Evolutionary conservation across 176 grass and related monocot species (phyloP), one percentile per base, ranked within the genome.

Genomic region (Microstegium vimineum): DNA sequence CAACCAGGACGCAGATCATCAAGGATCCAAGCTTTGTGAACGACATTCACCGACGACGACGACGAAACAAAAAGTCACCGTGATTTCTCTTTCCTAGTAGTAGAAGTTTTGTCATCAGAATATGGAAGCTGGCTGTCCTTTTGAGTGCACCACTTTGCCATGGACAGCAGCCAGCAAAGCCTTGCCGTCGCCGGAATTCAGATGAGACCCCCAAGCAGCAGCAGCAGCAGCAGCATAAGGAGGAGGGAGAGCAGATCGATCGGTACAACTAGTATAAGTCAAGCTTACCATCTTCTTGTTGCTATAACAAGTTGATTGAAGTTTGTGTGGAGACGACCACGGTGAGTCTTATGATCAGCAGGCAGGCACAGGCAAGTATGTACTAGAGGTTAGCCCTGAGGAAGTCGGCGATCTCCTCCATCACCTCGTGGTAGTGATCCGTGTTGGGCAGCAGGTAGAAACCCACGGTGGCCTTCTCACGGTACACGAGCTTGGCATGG

Each of bases 381-480:
- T 87, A 79, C 93, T 90, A 93, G 75, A 84, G 85, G 91, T 94
- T 99, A 86, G 70, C 75, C 40, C 33, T 37, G 88, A 99, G 68
- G 84, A 99, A 99, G 71, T 88, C 84, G 63, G 92, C 61, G 40
- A 99, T 95, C 96, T 99, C 96, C 65, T 92, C 93, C 93, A 95
- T 99, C 10, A 99, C 96, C 89, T 92, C 89, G 64, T 95, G 88
- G 80, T 91, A 99, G 89, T 99, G 93, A 73, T 94, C 77, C 18
- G 93, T 99, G 85, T 95, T 99, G 63, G 96, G 59, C 74, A 99
- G 78, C 40, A 99, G 81, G 86, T 99, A 99, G 87, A 99, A 99
- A 5, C 96, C 96, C 0, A 99, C 40, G 0, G 96, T 99, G 45
- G 96, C 96, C 84, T 82, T 92, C 82, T 99, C 93, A 2, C 96